These are phyloP conservation scores for Eurotiales sp. DNA, from an alignment of 2,329 filamentous ascomycete species.

Conservation along the genomic window DNA sequence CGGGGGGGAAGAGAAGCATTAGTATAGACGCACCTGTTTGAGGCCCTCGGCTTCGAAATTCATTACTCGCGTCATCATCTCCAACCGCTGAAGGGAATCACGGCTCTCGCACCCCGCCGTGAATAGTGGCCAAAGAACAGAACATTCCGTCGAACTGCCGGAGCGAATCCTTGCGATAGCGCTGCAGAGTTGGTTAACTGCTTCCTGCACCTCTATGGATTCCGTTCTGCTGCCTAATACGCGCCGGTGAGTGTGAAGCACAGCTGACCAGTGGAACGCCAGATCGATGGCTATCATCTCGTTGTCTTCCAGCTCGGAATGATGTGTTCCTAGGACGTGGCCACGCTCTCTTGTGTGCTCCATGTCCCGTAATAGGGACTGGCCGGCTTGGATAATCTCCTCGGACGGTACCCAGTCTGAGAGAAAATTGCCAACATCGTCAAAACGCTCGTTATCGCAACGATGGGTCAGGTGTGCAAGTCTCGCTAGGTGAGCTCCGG, in stretches of 20 bases:
- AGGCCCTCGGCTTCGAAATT: constrained; percentile 70
- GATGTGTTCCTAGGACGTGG: constrained; percentile 38
- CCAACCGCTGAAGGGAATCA: constrained; percentile 52
- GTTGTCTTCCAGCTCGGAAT: constrained; percentile 34
- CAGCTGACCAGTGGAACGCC: constrained; percentile 73
- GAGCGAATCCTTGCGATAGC: constrained; percentile 60
- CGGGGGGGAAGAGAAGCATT: neutral
- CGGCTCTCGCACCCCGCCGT: constrained; percentile 73
- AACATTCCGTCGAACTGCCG: constrained; percentile 69
- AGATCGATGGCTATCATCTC: constrained; percentile 66
- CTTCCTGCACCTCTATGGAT: constrained; percentile 59
- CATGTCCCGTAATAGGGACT: constrained; percentile 59
- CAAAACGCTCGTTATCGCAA: constrained; percentile 64
- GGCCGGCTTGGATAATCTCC: constrained; percentile 54
- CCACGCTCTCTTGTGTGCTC: constrained; percentile 49
- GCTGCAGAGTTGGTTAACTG: constrained; percentile 60
- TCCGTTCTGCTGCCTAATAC: constrained; percentile 60
- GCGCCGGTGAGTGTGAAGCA: constrained; percentile 71
- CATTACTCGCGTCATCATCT: constrained; percentile 63
- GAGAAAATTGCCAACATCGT: constrained; percentile 48
- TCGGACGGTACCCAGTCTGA: constrained; percentile 57
- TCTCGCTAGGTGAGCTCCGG: constrained; percentile 65
- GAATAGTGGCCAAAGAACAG: constrained; percentile 76
- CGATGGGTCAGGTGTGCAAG: constrained; percentile 67
- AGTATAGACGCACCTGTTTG: constrained; percentile 59